Percentiles rank a stretch among this genome's conserved stretches.
Evolutionary conservation across 148 eudicot genomes (phyloP).

Genomic region (Arctostaphylos glauca): DNA sequence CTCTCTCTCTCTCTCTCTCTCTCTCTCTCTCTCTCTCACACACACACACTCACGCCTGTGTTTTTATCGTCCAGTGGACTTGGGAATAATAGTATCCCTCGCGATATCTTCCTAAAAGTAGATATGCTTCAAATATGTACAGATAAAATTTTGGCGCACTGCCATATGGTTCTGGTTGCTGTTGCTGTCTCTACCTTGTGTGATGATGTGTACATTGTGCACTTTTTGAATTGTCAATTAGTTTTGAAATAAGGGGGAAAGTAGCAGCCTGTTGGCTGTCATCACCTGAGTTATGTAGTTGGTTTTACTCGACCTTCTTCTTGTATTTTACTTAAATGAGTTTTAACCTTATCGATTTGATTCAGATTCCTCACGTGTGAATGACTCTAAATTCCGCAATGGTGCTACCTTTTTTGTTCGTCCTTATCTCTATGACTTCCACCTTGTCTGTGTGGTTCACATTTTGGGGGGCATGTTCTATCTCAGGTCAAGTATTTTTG

Average conservation of each 20-base stretch:
- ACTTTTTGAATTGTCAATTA: neutral
- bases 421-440: neutral
- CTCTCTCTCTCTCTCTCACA: neutral
- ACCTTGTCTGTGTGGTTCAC: neutral
- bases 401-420: neutral
- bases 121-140: neutral
- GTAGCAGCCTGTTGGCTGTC: neutral
- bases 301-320: neutral
- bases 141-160: neutral
- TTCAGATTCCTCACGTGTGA: neutral
- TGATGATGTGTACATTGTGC: neutral
- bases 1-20: neutral
- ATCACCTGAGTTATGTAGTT: neutral
- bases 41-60: too few relatives aligned
- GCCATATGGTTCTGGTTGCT: neutral
- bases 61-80: too few relatives aligned
- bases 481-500: slow-evolving; percentile 91
- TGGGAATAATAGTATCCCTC: neutral
- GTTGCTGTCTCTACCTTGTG: neutral
- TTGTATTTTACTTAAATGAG: neutral
- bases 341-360: neutral
- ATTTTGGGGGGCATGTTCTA: neutral
- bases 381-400: neutral
- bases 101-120: neutral
- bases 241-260: neutral